Conservation (phyloP, 2,329 filamentous ascomycete genomes). For the Colletotrichum zoysiae region DNA sequence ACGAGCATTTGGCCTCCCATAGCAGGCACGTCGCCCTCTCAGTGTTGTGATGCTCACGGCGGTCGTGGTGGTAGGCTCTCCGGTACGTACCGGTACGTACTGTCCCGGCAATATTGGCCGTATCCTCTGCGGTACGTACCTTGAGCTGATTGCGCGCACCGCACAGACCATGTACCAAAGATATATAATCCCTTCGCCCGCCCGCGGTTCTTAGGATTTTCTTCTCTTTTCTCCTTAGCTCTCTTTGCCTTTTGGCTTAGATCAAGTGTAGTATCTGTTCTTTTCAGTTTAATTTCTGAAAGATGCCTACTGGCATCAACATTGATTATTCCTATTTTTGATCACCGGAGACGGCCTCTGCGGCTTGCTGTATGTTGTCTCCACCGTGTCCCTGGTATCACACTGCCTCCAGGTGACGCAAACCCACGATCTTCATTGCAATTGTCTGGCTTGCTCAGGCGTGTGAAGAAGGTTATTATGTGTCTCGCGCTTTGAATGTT, state of each 20-base stretch:
- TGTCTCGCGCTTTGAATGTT: no score
- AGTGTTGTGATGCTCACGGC: no score
- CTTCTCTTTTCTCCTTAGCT: constrained; percentile 49
- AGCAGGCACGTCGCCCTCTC: neutral
- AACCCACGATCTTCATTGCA: constrained; percentile 71
- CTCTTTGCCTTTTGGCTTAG: constrained; percentile 64
- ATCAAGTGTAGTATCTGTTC: constrained; percentile 86
- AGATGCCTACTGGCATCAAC: constrained; percentile 72
- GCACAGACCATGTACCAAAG: constrained; percentile 18
- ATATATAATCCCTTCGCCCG: constrained; percentile 8
- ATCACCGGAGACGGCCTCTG: constrained; percentile 62
- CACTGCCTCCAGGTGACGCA: constrained; percentile 78
- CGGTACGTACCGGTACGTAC: neutral
- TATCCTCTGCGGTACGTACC: constrained; percentile 21
- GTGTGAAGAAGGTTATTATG: constrained; percentile 64
- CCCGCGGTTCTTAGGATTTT: constrained; percentile 42
- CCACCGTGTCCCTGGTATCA: constrained; percentile 79
- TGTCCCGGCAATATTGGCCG: constrained; percentile 6
- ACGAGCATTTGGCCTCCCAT: no score
- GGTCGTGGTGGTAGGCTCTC: neutral
- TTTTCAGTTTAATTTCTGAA: constrained; percentile 88
- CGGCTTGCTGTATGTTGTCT: constrained; percentile 72
- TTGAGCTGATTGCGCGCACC: neutral
- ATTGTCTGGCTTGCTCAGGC: constrained; percentile 61
- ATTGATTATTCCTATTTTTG: constrained; percentile 83